These are phyloP conservation scores for Arabidopsis hybrid DNA, from an alignment of 441 rosid genomes.

Conservation along the genomic window DNA sequence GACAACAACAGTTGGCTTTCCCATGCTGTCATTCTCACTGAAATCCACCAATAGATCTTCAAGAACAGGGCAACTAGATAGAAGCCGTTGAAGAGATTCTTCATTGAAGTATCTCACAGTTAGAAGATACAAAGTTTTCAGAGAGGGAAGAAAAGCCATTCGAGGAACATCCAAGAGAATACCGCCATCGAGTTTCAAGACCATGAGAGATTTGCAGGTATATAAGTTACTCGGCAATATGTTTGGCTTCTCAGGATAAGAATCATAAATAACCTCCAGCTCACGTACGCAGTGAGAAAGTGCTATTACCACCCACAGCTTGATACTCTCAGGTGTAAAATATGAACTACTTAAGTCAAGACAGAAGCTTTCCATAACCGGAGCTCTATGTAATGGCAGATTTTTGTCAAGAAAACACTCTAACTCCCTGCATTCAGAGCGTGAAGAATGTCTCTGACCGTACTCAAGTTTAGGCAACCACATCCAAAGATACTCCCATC, in stretches of 20 bases:
- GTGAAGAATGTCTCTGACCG: fast-evolving
- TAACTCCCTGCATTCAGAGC: neutral
- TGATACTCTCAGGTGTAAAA: neutral
- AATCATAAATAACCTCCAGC: neutral
- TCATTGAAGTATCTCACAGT: neutral
- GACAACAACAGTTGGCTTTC: neutral
- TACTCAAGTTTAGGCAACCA: slow-evolving; percentile 27
- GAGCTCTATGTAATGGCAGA: slow-evolving; percentile 29
- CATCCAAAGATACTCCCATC: slow-evolving; percentile 38
- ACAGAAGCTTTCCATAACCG: slow-evolving; percentile 19
- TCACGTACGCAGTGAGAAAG: slow-evolving; percentile 4
- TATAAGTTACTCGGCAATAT: slow-evolving; percentile 24
- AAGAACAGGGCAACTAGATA: slow-evolving; percentile 24
- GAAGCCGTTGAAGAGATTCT: slow-evolving; percentile 20
- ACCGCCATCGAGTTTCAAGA: slow-evolving; percentile 1
- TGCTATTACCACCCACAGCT: slow-evolving; percentile 7
- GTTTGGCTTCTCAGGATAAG: too few relatives aligned
- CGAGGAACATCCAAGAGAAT: slow-evolving; percentile 32
- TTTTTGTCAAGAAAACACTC: neutral
- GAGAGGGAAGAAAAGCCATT: slow-evolving; percentile 23
- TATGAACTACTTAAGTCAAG: neutral
- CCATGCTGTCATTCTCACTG: fast-evolving
- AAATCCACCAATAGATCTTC: neutral
- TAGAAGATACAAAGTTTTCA: slow-evolving; percentile 6
- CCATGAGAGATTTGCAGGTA: slow-evolving; percentile 13